Base-by-base conservation (phyloP, 1,284 basidiomycete species). In the Abortiporus biennis region DNA sequence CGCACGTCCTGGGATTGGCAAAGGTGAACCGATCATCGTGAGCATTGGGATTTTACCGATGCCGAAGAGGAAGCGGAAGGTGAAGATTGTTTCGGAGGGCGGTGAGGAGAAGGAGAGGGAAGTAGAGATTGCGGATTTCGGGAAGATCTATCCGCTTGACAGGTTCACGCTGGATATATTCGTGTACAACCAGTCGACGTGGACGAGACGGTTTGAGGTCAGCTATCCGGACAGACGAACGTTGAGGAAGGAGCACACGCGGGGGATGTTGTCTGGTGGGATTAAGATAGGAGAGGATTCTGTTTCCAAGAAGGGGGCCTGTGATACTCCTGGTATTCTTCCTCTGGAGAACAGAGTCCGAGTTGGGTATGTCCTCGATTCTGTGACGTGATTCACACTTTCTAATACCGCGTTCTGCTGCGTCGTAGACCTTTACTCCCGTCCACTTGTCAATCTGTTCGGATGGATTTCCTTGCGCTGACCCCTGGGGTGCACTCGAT, bases 131-230 rank as follows among this genome's bases (percentile, higher is more conserved):
- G n/a, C n/a, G n/a, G n/a, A n/a, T n/a, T n/a, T n/a, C n/a, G 45
- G 44, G 41, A 40, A 44, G 39, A 80, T 92, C 51, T 78, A 75
- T 47, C 80, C 85, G 3, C 66, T 87, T 25, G 80, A 90, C 50
- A 71, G 75, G 38, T 94, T 94, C 60, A 82, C 78, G 31, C 62
- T 93, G 49, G 90, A 94, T 52, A 83, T 93, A 4, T 93, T 93
- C 54, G 86, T 93, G 38, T 90, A 86, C 57, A 94, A 93, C 56
- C 81, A 83, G 59, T 84, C 80, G n/a, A 70, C 78, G 38, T 79
- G 82, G 70, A 80, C 81, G 38, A 68, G 87, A 46, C 62, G 88
- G 46, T 88, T 92, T 53, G 85, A 90, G 58, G 69, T 92, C 20
- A 78, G 74, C 17, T 81, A 78, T 56, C 84, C 85, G 1, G 71